phyloP scores from a whole-genome alignment of 345 rosid species.

The Brassica juncea region DNA sequence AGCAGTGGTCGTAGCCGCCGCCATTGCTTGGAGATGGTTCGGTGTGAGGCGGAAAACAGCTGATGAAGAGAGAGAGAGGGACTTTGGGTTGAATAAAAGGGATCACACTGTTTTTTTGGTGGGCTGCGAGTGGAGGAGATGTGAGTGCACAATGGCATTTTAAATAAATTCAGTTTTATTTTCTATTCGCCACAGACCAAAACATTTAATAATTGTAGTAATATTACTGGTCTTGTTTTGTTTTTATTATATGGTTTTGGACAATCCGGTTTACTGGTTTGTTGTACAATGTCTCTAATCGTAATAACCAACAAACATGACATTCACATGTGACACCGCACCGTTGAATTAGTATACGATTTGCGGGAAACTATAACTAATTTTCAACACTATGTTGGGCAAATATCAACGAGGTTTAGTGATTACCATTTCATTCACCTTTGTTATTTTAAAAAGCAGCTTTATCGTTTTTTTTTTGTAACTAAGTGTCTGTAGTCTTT shows the following conservation, averaged over 20 bases:
- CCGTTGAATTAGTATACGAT: background rate
- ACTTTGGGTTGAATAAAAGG: background rate
- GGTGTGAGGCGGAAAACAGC: conserved; percentile 38
- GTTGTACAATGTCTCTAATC: background rate
- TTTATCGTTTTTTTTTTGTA: background rate
- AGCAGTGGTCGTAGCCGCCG: conserved; percentile 27
- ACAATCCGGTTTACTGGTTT: background rate
- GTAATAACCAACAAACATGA: background rate
- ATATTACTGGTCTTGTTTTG: too few relatives aligned
- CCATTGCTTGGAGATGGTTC: conserved; percentile 30
- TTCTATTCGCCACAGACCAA: background rate
- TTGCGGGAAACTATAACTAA: background rate
- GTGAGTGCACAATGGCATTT: background rate
- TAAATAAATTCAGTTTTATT: background rate
- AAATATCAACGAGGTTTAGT: background rate
- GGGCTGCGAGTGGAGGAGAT: conserved; percentile 23
- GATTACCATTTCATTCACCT: background rate
- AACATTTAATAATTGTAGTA: background rate
- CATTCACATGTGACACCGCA: background rate
- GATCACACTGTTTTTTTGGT: conserved; percentile 3
- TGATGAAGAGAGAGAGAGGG: background rate
- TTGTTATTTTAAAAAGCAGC: background rate
- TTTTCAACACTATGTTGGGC: background rate
- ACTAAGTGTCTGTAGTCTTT: too few relatives aligned
- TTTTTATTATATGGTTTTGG: background rate